A percentile compares a stretch with the other conserved stretches of the same genome.
These are phyloP conservation scores for Aureobasidium sp. DNA, from an alignment of 2,329 filamentous ascomycete genomes.

Conservation along the genomic window DNA sequence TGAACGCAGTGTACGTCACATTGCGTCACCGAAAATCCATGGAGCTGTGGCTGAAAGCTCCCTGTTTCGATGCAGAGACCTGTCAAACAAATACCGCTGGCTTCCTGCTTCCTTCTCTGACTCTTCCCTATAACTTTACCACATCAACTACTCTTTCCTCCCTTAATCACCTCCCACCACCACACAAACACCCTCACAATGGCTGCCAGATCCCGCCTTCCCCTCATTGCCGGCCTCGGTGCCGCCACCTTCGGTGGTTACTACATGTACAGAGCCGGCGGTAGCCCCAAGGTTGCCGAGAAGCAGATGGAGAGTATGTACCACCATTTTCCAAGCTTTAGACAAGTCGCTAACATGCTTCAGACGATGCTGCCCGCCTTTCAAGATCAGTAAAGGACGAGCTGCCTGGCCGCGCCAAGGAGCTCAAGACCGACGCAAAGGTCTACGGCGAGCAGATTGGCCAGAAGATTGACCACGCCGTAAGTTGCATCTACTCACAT, in stretches of 20 bases:
- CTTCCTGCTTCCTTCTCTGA: not conserved
- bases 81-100: constrained; percentile 11
- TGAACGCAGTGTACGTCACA: constrained; percentile 1
- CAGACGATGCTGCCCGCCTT: constrained; percentile 81
- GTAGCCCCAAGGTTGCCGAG: constrained; percentile 83
- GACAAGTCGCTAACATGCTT: constrained; percentile 7
- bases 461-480: constrained; percentile 72
- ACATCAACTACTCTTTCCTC: not conserved
- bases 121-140: not conserved
- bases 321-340: not conserved
- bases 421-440: constrained; percentile 65
- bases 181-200: constrained; percentile 14
- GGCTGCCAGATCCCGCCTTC: constrained; percentile 23
- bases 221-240: constrained; percentile 22
- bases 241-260: constrained; percentile 62
- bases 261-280: constrained; percentile 92
- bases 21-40: not conserved
- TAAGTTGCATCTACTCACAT: constrained; percentile 41
- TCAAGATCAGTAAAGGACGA: constrained; percentile 73
- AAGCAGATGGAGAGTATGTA: constrained; percentile 84
- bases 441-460: constrained; percentile 50
- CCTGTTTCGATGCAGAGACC: constrained; percentile 9
- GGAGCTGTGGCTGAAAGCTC: constrained; percentile 5
- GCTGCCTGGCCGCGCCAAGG: constrained; percentile 66
- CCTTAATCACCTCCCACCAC: not conserved